Percentiles rank a stretch among this genome's conserved stretches.
Evolutionary conservation across 352 stramenopile genomes (phyloP).

Genomic region (Pythium volutum): DNA sequence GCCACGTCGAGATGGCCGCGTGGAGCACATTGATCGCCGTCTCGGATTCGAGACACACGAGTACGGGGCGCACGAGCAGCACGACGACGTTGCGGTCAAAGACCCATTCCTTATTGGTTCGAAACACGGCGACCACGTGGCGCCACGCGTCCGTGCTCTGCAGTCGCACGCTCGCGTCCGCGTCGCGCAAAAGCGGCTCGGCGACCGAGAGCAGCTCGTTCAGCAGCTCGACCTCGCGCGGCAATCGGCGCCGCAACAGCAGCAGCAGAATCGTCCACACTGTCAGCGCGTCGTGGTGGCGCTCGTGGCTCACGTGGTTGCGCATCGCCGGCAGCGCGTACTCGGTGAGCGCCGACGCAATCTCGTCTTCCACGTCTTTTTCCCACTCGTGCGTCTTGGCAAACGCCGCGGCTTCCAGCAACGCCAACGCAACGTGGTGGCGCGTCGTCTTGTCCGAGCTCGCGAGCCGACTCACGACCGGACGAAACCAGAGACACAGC

Average conservation of each 20-base stretch:
- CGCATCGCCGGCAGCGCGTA: conserved; percentile 62
- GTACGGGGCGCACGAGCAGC: conserved; percentile 47
- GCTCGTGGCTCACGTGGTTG: conserved; percentile 38
- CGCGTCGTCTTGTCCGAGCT: conserved; percentile 50
- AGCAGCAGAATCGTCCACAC: conserved; percentile 59
- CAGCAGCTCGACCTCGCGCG: conserved; percentile 39
- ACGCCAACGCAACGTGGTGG: conserved; percentile 39
- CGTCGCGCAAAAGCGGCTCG: conserved; percentile 48
- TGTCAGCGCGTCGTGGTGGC: conserved; percentile 41
- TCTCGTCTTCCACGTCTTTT: conserved; percentile 31
- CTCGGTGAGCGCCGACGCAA: conserved; percentile 30
- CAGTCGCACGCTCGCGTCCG: conserved; percentile 41
- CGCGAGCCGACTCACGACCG: conserved; percentile 46
- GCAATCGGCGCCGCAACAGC: conserved; percentile 39
- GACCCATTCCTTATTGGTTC: conserved; percentile 42
- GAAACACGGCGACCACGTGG: conserved; percentile 48
- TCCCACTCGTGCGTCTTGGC: not conserved
- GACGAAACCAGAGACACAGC: conserved; percentile 46
- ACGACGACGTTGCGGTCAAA: conserved; percentile 53
- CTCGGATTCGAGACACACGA: conserved; percentile 48
- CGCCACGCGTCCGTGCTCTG: conserved; percentile 53
- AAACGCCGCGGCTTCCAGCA: conserved; percentile 39
- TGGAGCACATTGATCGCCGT: conserved; percentile 45
- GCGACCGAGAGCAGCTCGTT: conserved; percentile 56
- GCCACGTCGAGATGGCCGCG: conserved; percentile 47